These are phyloP conservation scores for Metschnikowia proteae DNA, from an alignment of 805 yeast genomes.

Conservation along the genomic window DNA sequence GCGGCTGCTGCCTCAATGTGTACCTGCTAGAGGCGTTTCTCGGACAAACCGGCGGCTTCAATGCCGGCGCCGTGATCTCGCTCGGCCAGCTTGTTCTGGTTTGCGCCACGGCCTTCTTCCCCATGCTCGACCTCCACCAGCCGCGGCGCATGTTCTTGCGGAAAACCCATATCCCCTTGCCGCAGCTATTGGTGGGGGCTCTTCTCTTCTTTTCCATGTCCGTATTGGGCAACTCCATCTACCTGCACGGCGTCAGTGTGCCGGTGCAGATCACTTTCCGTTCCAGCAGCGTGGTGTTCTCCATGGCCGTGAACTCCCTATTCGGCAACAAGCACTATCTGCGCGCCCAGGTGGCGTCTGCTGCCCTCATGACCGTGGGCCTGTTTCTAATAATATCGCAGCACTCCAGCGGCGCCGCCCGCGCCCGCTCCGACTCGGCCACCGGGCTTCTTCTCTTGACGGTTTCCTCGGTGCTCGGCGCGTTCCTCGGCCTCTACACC, in stretches of 20 bases:
- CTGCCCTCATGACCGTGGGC: conserved; percentile 52
- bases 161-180: conserved; percentile 38
- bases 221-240: conserved; percentile 54
- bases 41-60: not conserved
- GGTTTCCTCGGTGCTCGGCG: conserved; percentile 47
- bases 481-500: conserved; percentile 55
- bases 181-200: conserved; percentile 45
- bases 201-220: conserved; percentile 49
- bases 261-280: conserved; percentile 67
- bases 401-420: not conserved
- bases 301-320: conserved; percentile 53
- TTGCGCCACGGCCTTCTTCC: conserved; percentile 39
- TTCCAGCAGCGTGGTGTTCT: conserved; percentile 59
- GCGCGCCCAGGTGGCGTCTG: conserved; percentile 45
- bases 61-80: conserved; percentile 50
- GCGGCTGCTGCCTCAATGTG: conserved; percentile 75
- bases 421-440: conserved; percentile 9
- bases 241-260: conserved; percentile 53
- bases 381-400: conserved; percentile 39
- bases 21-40: conserved; percentile 56
- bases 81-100: conserved; percentile 55
- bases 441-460: conserved; percentile 28
- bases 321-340: conserved; percentile 45
- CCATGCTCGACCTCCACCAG: conserved; percentile 26
- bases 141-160: conserved; percentile 27